Base-by-base conservation (phyloP, 192 early-diverging fungal genomes). In the Coemansia sp. region DNA sequence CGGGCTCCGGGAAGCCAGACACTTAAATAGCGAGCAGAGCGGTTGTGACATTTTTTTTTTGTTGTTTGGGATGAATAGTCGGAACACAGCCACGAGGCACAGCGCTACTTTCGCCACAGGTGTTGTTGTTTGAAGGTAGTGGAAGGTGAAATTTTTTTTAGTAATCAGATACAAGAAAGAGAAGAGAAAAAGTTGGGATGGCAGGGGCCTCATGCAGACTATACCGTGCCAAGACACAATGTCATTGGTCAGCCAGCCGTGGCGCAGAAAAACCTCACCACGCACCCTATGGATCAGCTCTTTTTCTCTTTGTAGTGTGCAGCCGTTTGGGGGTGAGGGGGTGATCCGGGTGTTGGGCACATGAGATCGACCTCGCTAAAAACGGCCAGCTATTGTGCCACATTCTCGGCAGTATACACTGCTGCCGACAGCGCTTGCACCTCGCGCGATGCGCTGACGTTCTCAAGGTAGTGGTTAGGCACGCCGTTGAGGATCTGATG, bases 381-480 rank as follows among this genome's bases (percentile, higher is more conserved):
- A 36, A 15, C 15, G 11, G 24, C 31, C 31, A 63, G 38, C 34
- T 66, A 85, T 27, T 67, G 40, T 5, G 83, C 62, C 15, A 59
- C 15, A 27, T 84, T 87, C 67, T 90, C 88, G 46, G 90, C 88
- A 0, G 91, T 90, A 71, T 94, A 94, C 33, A 94, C 88, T 13
- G 91, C 86, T 3, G 91, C 93, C 18, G 91, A 90, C 43, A 94
- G 88, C 3, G 90, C 91, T 70, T 92, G 91, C 24, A 94, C 74
- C 65, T 94, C 91, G 71, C 89, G 90, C 52, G 90, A 86, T 52
- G 89, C 86, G 31, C 88, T 86, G 70, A 94, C 72, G 44, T 85
- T 87, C 57, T 93, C 90, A 20, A 94, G 80, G 69, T 92, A 94
- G 70, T 89, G 86, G 74, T 92, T 91, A 18, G 88, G 89, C 16